Evolutionary conservation across 352 stramenopile species (phyloP).

Genomic region (Pythium phragmiticola): DNA sequence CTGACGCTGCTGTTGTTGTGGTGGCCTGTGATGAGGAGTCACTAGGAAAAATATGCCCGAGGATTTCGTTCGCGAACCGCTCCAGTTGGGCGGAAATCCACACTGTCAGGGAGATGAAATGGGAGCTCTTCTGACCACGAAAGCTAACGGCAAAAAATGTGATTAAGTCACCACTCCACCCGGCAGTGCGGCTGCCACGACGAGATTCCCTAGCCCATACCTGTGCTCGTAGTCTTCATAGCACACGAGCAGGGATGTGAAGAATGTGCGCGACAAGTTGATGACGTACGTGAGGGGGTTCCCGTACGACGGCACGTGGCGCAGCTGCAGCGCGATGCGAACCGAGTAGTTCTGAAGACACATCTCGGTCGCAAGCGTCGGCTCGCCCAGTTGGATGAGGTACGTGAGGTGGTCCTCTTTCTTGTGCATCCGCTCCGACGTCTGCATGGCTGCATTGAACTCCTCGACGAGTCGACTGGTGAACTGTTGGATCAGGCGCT

Average conservation of each 20-base stretch:
- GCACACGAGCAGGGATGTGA: constrained; percentile 81
- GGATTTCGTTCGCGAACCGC: constrained; percentile 71
- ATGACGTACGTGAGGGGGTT: constrained; percentile 82
- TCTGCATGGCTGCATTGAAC: constrained; percentile 77
- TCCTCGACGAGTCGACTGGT: constrained; percentile 62
- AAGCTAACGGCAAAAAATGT: constrained; percentile 39
- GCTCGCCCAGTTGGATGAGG: constrained; percentile 69
- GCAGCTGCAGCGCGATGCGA: constrained; percentile 71
- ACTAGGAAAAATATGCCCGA: constrained; percentile 63
- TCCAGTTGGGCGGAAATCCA: constrained; percentile 83
- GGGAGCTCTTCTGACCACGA: constrained; percentile 62
- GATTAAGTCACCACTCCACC: background rate
- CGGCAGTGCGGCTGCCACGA: background rate
- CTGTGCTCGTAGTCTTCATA: constrained; percentile 81
- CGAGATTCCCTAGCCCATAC: constrained; percentile 26
- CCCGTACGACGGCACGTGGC: constrained; percentile 68
- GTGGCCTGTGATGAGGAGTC: constrained; percentile 2
- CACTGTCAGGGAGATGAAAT: constrained; percentile 76
- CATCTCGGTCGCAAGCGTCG: constrained; percentile 70
- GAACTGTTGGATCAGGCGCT: constrained; percentile 56
- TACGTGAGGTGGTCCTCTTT: constrained; percentile 77
- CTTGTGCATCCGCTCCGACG: constrained; percentile 79
- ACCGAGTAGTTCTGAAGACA: constrained; percentile 83
- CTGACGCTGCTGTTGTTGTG: background rate
- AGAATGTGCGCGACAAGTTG: constrained; percentile 80